Evolutionary conservation across 2,329 filamentous ascomycete species (phyloP), one percentile per base, ranked within the genome.

Genomic region (Coniochaeta pulveracea): DNA sequence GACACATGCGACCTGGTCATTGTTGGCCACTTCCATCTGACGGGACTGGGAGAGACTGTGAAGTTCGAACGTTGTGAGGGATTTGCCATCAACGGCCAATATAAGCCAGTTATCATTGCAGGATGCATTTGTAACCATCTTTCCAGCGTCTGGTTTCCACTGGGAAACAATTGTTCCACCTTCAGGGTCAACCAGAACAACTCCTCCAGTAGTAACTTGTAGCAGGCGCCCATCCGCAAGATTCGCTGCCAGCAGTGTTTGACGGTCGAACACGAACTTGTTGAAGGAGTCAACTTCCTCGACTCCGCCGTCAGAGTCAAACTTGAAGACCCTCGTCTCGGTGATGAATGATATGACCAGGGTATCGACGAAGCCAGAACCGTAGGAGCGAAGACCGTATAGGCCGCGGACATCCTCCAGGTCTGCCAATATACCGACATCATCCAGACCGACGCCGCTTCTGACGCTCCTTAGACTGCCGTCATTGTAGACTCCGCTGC

Each of bases 391-490:
- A 10, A 93, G 52, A 4, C 78, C 67, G 61, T 86, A 93, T 2
- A 94, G 58, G 17, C 78, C 76, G 35, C 76, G 76, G 26, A 85
- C 76, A 49, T 79, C 72, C 19, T 76, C 66, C 58, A 96, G 76
- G 28, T 93, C 81, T 22, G 78, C 83, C 7, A 96, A 62, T 5
- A 89, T 69, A 14, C 86, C 89, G 11, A 88, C 60, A 36, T 95
- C 85, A 51, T 95, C 85, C 33, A 96, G 69, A 1, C 88, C 88
- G 33, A 98, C 88, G 32, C 91, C 93, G 51, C 89, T 96, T 35
- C 91, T 73, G 15, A 98, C 85, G 50, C 85, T 94, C 39, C 91
- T 70, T 34, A 98, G 60, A 36, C 82, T 89, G 12, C 91, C 91
- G 47, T 94, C 85, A 42, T 83, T 78, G 50, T 85, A 91, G 0